Base-by-base conservation (phyloP, 2,329 filamentous ascomycete genomes). In the Chrysoporthe cubensis region DNA sequence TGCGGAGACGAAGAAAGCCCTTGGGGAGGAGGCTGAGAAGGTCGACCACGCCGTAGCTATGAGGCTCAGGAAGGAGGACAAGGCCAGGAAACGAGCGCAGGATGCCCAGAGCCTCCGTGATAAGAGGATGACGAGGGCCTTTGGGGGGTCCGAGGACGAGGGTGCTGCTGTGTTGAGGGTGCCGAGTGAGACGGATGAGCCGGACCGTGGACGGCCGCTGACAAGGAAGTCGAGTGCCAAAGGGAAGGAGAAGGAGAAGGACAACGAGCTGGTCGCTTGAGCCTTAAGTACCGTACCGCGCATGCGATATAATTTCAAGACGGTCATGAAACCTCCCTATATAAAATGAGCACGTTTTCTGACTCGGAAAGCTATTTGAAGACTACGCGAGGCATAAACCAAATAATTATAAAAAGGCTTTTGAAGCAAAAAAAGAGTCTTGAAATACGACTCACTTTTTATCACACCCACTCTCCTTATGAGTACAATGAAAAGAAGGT, bases 21-120 rank as follows among this genome's bases (percentile, higher is more conserved):
- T 14, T 32, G 62, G 40, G n/a, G 70, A 76, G 62, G 66, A 67
- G 34, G 64, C 66, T 26, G 72, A 68, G 6, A 73, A 71, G 48
- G 61, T 73, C 21, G 75, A 77, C 42, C 69, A 77, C 6, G 71
- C 74, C 18, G 70, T 74, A 8, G 77, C 76, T 0, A 69, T 77
- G 7, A 71, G 72, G 40, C 62, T 78, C 61, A 71, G 77, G 8
- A 79, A 78, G 69, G 73, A 79, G 56, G 71, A 71, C 34, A 79
- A 76, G 72, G 71, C 74, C 26, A 68, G 66, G 42, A 71, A 74
- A 66, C 60, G 76, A 54, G 75, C 73, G 1, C 59, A 48, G 14
- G 56, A 42, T 1, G 16, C 64, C 8, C 52, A 52, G 18, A 54
- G 43, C 32, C 50, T 64, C 2, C 68, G 66, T 42, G 66, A 67